Base-by-base conservation (phyloP, 1,139 yeast genomes). In the Geotrichum citri-aurantii region DNA sequence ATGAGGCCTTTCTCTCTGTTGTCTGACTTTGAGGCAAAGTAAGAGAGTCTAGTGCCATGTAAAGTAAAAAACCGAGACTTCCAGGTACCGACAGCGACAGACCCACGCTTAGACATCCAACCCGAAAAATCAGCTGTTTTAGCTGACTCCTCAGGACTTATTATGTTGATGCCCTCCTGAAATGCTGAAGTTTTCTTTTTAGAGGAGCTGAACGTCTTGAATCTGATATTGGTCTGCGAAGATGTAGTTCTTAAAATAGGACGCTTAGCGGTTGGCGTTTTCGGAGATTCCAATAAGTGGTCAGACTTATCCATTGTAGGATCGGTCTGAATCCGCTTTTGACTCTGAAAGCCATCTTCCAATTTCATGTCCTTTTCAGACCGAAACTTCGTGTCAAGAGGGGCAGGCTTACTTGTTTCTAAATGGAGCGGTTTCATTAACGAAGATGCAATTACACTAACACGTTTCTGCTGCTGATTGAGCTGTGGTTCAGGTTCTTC, bases 101-200 rank as follows among this genome's bases (percentile, higher is more conserved):
- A 89, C 42, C 97, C 96, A 64, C 89, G 84, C 71, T 93, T 93
- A 56, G 92, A 83, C 96, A 95, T 88, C 96, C 97, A 93, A 1
- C 99, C 99, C 57, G 91, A 85, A 68, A 78, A 83, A 60, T 81
- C 86, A 0, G 98, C 91, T 14, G 85, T 75, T 65, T 83, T 83
- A 54, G 87, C 82, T 0, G 98, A 88, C 52, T 89, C 90, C 63
- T 81, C 84, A 0, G 97, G 96, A 0, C 87, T 79, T 26, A 89
- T 79, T 23, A 76, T 79, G 66, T 92, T 79, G 53, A 93, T 88
- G 14, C 99, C 99, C 74, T 93, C 99, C 68, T 85, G 85, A 73
- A 93, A 93, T 0, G 98, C 99, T 0, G 96, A 86, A 0, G 98
- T 92, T 72, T 76, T 80, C 61, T 74, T 76, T 63, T 75, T 76